These are phyloP conservation scores for Kappamyces sp. DNA, from an alignment of 192 early-diverging fungal species.

Conservation along the genomic window DNA sequence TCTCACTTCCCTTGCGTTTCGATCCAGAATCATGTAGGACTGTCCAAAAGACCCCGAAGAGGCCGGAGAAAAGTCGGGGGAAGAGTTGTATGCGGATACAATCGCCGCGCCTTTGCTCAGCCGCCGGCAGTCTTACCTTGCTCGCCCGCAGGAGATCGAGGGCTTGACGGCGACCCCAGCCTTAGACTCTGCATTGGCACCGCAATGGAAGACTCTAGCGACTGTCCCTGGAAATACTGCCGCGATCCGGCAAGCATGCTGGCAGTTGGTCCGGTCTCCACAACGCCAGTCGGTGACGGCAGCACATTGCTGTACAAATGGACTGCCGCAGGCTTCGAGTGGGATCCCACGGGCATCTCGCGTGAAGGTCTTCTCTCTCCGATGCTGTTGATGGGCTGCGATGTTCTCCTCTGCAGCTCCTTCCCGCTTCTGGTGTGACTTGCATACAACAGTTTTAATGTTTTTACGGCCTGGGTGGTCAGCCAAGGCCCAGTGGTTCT, in stretches of 20 bases:
- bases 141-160: not conserved
- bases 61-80: slow-evolving; percentile 19
- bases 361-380: too few species aligned
- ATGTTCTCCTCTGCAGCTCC: slow-evolving; percentile 50
- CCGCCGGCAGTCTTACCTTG: not conserved
- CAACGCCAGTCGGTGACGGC: too few species aligned
- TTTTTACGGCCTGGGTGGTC: slow-evolving; percentile 46
- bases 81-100: slow-evolving; percentile 4
- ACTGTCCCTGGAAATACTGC: too few species aligned
- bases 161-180: not conserved
- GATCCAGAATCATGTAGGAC: slow-evolving; percentile 9
- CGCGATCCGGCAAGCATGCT: too few species aligned
- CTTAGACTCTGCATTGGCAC: too few species aligned
- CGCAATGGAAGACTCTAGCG: too few species aligned
- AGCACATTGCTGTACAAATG: too few species aligned
- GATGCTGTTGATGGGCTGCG: slow-evolving; percentile 10
- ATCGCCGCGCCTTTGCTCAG: slow-evolving; percentile 1
- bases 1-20: slow-evolving; percentile 9
- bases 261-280: too few species aligned
- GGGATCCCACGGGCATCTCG: too few species aligned
- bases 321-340: too few species aligned
- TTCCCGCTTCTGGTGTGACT: slow-evolving; percentile 64
- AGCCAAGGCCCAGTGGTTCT: not conserved
- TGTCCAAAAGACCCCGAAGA: slow-evolving; percentile 13
- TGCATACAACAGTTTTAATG: slow-evolving; percentile 58